Evolutionary conservation across 2,329 filamentous ascomycete species (phyloP), one percentile per base, ranked within the genome.

Genomic region (Ceratocystis harringtonii): DNA sequence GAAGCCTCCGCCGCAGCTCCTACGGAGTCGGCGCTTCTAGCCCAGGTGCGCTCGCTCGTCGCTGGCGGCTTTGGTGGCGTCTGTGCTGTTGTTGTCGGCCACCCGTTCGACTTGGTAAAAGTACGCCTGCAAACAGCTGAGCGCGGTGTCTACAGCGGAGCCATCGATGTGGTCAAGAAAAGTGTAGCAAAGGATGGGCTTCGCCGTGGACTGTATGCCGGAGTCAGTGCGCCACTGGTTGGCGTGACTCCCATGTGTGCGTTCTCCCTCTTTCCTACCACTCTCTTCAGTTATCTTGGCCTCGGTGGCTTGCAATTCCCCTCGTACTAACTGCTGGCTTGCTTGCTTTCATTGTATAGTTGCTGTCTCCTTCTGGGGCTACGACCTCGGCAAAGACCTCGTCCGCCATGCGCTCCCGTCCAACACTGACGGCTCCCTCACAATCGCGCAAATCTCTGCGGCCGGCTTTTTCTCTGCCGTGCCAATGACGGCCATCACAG

Each of bases 161-260:
- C 94, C 15, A 81, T 97, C 72, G 94, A 99, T 77, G 92, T 96
- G 1, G 91, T 97, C 69, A 81, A 83, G 75, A 95, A 88, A 79
- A 92, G 90, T 44, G 78, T 99, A 68, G 92, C 92, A 32, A 83
- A 88, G 68, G 92, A 97, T 76, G 94, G 94, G 1, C 75, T 96
- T 70, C 72, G 77, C 68, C 78, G 89, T 75, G 94, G 94, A 7
- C 76, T 99, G 68, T 99, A 99, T 76, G 94, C 94, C n/a, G 94
- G 94, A 75, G 92, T 99, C 58, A 94, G 89, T 70, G 94, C 94
- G 71, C 94, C 94, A 57, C 78, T 99, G 68, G 89, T 96, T 8
- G 94, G 94, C 64, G 94, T 99, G 17, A 99, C 94, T 68, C 94
- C 94, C 65, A 99, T 99, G 94, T 99, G 92, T 96, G 83, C 77